phyloP scores from a whole-genome alignment of 345 rosid species.

The Odontarrhena argentea region DNA sequence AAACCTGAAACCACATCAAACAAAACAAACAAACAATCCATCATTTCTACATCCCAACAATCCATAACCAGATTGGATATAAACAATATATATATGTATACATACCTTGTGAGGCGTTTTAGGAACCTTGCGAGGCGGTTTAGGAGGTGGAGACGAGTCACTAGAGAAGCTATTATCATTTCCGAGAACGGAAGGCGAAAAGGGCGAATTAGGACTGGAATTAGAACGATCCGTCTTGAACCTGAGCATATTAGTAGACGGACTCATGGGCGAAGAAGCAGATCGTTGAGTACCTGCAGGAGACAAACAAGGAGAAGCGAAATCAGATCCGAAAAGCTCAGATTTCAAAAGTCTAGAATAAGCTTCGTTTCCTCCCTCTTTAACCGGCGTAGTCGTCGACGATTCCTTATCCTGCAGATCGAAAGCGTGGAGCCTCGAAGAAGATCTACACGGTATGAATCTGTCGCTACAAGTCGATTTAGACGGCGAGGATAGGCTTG shows the following conservation, averaged over 20 bases:
- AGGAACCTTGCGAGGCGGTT: slow-evolving; percentile 87
- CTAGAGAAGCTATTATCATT: slow-evolving; percentile 61
- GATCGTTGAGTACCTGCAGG: slow-evolving; percentile 69
- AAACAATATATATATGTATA: neutral
- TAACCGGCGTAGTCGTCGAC: slow-evolving; percentile 48
- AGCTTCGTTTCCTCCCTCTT: slow-evolving; percentile 93
- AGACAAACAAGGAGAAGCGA: slow-evolving; percentile 57
- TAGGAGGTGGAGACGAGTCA: slow-evolving; percentile 81
- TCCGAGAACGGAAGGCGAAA: slow-evolving; percentile 77
- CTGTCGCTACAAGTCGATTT: slow-evolving; percentile 83
- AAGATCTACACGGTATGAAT: slow-evolving; percentile 96
- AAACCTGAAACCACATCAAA: slow-evolving; percentile 53
- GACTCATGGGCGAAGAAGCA: slow-evolving; percentile 71
- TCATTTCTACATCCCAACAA: neutral
- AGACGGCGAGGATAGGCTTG: slow-evolving; percentile 78
- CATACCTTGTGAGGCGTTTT: slow-evolving; percentile 94
- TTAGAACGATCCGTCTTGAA: slow-evolving; percentile 70
- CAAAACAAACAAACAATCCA: slow-evolving; percentile 11
- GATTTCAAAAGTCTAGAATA: slow-evolving; percentile 70
- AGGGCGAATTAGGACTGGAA: slow-evolving; percentile 78
- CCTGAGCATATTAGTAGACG: slow-evolving; percentile 79
- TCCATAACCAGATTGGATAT: neutral
- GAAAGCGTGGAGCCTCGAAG: slow-evolving; percentile 85
- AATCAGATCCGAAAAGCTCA: slow-evolving; percentile 97
- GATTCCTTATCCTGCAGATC: slow-evolving; percentile 77